Conservation (phyloP, 176 grass and related monocot species). For the Alopecurus myosuroides region DNA sequence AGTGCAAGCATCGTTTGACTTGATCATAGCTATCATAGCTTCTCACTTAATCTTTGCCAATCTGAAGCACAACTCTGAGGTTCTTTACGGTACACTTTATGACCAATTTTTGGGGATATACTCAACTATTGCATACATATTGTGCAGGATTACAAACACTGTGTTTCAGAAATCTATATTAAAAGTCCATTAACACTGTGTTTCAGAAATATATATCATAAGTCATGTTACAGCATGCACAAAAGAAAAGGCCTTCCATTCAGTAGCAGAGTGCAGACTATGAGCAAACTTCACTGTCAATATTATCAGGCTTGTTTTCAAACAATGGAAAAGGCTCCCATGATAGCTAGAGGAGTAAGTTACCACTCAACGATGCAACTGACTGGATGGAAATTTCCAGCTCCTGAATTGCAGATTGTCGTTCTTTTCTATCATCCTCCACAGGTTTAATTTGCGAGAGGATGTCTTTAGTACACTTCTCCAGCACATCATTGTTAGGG, state of each 20-base stretch:
- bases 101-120: neutral
- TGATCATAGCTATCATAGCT: neutral
- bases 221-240: neutral
- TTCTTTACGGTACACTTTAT: neutral
- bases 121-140: neutral
- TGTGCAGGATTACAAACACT: neutral
- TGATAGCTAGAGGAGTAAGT: neutral
- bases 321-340: neutral
- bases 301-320: neutral
- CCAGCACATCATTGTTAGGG: slow-evolving; percentile 19
- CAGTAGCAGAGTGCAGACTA: neutral
- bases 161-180: neutral
- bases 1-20: neutral
- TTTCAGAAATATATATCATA: neutral
- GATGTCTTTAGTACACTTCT: slow-evolving; percentile 52
- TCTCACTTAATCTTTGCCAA: neutral
- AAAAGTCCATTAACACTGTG: neutral
- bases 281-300: slow-evolving; percentile 2
- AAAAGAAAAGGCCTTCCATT: slow-evolving; percentile 10
- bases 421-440: slow-evolving; percentile 39
- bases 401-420: slow-evolving; percentile 53
- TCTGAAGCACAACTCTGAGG: neutral
- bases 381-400: slow-evolving; percentile 44
- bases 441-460: slow-evolving; percentile 63
- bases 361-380: slow-evolving; percentile 41